These are phyloP conservation scores for Phytopythium sindhum DNA, from an alignment of 352 stramenopile genomes.

Conservation along the genomic window DNA sequence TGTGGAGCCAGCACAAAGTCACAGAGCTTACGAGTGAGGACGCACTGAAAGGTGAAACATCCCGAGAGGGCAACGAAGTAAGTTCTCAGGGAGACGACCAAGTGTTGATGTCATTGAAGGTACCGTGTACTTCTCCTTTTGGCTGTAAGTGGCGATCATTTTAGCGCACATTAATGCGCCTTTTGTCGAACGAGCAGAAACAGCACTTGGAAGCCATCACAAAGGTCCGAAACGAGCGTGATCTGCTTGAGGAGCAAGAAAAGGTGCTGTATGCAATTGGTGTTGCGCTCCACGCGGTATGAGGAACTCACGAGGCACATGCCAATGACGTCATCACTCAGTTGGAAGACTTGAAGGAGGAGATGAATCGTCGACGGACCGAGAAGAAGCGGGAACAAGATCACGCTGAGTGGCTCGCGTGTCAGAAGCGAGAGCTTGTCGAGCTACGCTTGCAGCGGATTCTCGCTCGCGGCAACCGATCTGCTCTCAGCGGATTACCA, in stretches of 20 bases:
- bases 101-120: conserved; percentile 41
- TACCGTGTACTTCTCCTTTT: conserved; percentile 4
- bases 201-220: conserved; percentile 39
- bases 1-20: conserved; percentile 31
- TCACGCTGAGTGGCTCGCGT: conserved; percentile 44
- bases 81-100: conserved; percentile 15
- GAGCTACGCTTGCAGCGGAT: conserved; percentile 34
- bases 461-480: conserved; percentile 21
- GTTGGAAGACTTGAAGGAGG: conserved; percentile 49
- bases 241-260: conserved; percentile 58
- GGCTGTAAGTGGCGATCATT: not conserved
- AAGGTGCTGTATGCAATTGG: conserved; percentile 21
- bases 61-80: not conserved
- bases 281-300: not conserved
- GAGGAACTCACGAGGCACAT: not conserved
- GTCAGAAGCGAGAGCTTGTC: conserved; percentile 52
- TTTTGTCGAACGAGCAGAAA: conserved; percentile 12
- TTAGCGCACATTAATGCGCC: not conserved
- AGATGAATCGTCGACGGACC: conserved; percentile 30
- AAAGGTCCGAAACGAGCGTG: conserved; percentile 48
- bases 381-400: conserved; percentile 45
- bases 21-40: conserved; percentile 12
- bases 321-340: conserved; percentile 6
- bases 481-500: not conserved
- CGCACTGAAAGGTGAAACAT: not conserved